phyloP scores from a whole-genome alignment of 2,329 filamentous ascomycete species.

The Fusarium sororula region DNA sequence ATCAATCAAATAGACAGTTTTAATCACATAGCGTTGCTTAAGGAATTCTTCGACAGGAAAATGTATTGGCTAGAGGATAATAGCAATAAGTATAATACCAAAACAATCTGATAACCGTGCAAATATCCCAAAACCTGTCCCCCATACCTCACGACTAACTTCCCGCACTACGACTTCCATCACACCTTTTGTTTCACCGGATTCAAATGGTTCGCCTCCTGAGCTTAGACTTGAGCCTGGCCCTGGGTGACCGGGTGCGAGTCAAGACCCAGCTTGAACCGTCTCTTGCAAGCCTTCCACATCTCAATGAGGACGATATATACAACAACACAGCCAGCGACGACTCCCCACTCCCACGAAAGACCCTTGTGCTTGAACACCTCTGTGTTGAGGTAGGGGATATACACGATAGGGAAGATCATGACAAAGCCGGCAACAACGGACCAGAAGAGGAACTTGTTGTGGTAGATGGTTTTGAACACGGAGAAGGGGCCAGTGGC shows the following conservation, averaged over 20 bases:
- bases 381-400: slow-evolving; percentile 70
- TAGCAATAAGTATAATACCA: slow-evolving; percentile 40
- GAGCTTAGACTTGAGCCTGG: slow-evolving; percentile 31
- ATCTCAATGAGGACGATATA: slow-evolving; percentile 72
- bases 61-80: slow-evolving; percentile 44
- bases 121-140: slow-evolving; percentile 46
- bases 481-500: slow-evolving; percentile 60
- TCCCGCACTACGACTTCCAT: not conserved
- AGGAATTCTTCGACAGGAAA: slow-evolving; percentile 39
- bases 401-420: slow-evolving; percentile 72
- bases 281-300: slow-evolving; percentile 76
- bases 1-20: slow-evolving; percentile 29
- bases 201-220: not conserved
- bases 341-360: slow-evolving; percentile 77
- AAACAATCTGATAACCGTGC: slow-evolving; percentile 40
- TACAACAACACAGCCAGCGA: slow-evolving; percentile 64
- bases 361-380: slow-evolving; percentile 78
- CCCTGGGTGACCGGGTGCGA: slow-evolving; percentile 28
- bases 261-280: slow-evolving; percentile 49
- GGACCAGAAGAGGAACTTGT: slow-evolving; percentile 73
- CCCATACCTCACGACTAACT: slow-evolving; percentile 5
- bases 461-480: slow-evolving; percentile 71
- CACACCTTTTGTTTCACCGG: not conserved
- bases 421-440: slow-evolving; percentile 67
- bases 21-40: slow-evolving; percentile 33